Conservation (phyloP, 2,329 filamentous ascomycete genomes). For the Coniella vitis region DNA sequence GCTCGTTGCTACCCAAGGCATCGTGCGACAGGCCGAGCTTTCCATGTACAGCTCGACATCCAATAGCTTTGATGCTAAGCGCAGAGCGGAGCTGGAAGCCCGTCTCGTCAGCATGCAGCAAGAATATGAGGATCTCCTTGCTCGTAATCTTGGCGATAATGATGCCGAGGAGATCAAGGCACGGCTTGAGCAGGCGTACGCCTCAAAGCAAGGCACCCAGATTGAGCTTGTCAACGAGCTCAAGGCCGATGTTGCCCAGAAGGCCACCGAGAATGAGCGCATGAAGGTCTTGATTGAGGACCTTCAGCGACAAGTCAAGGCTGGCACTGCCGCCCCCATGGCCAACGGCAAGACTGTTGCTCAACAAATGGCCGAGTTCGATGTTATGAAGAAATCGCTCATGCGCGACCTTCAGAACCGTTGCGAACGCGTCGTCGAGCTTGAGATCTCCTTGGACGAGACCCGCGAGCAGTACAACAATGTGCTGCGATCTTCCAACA, state of each 20-base stretch:
- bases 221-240: slow-evolving; percentile 69
- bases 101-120: slow-evolving; percentile 67
- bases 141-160: slow-evolving; percentile 67
- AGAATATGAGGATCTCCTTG: slow-evolving; percentile 77
- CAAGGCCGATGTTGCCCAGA: slow-evolving; percentile 67
- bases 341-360: slow-evolving; percentile 85
- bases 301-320: slow-evolving; percentile 67
- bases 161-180: slow-evolving; percentile 82
- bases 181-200: slow-evolving; percentile 69
- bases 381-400: slow-evolving; percentile 98
- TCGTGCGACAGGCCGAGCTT: slow-evolving; percentile 87
- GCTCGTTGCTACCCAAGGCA: slow-evolving; percentile 82
- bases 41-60: slow-evolving; percentile 67
- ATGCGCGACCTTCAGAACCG: slow-evolving; percentile 99
- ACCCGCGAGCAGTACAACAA: slow-evolving; percentile 99
- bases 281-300: slow-evolving; percentile 77
- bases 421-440: slow-evolving; percentile 94
- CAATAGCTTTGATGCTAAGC: slow-evolving; percentile 57
- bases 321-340: slow-evolving; percentile 52
- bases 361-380: slow-evolving; percentile 97
- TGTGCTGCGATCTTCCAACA: slow-evolving; percentile 92
- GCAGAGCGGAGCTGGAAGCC: slow-evolving; percentile 69
- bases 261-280: slow-evolving; percentile 73
- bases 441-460: slow-evolving; percentile 95
- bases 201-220: slow-evolving; percentile 67